Evolutionary conservation across 805 yeast species (phyloP), one percentile per base, ranked within the genome.

Genomic region (Saturnispora sanitii): DNA sequence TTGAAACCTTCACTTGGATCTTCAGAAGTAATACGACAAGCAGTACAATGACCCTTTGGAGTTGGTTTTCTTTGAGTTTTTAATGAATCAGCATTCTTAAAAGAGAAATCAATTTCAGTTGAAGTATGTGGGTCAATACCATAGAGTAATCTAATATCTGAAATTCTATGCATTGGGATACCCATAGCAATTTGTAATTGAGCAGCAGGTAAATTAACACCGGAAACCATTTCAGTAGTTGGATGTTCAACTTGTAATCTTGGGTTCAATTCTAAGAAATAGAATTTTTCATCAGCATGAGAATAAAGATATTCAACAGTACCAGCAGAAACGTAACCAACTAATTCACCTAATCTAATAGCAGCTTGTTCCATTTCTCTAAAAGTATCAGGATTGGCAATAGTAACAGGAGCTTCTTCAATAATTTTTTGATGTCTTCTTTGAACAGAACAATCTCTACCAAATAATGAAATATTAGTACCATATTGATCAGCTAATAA

Each of bases 171-270:
- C 73, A 92, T 79, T 49, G 98, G 97, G 45, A 92, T 77, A 75
- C 99, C 99, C 99, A 92, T 92, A 48, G 98, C 97, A 65, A 92
- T 85, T 68, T 92, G 98, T 51, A 92, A 76, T 68, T 92, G 98
- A 29, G 99, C 95, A 44, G 96, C 95, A 22, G 99, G 99, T 60
- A 92, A 73, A 60, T 92, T 94, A 41, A 92, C 96, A 50, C 98
- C 98, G 19, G 95, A 82, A 43, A 87, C 98, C 99, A 92, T 92
- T 69, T 92, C 99, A 31, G 98, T 92, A 34, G 98, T 92, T 56
- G 99, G 99, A 73, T 92, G 99, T 73, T 92, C 99, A 45, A 92
- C 99, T 71, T 92, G 99, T 62, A 92, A 73, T 73, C 99, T 84
- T 56, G 99, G 98, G 63, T 92, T 92, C 61, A 92, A 75, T 68